Evolutionary conservation across 352 stramenopile species (phyloP).

Genomic region (Bremia lactucae): DNA sequence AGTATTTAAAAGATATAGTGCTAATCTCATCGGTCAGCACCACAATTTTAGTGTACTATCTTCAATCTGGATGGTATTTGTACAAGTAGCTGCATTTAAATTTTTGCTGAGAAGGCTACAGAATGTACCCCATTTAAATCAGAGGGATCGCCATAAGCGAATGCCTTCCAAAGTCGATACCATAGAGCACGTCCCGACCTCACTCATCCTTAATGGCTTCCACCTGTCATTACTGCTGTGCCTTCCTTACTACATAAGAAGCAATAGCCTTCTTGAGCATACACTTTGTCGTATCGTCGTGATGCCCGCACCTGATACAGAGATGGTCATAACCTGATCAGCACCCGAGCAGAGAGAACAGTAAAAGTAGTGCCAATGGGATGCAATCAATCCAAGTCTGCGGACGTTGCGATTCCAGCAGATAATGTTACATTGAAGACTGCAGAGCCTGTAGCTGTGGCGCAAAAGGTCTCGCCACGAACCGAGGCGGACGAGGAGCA

Average conservation of each 20-base stretch:
- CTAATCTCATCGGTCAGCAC: too few species aligned
- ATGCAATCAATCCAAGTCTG: constrained; percentile 30
- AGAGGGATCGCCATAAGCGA: constrained; percentile 3
- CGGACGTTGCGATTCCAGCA: constrained; percentile 9
- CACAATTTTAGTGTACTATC: too few species aligned
- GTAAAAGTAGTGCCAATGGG: constrained; percentile 14
- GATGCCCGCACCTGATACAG: constrained; percentile 1
- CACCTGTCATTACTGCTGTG: constrained; percentile 5
- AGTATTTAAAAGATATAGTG: too few species aligned
- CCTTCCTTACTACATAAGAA: not conserved
- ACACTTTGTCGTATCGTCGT: constrained; percentile 8
- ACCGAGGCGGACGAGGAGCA: constrained; percentile 2
- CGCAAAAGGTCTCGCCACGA: not conserved
- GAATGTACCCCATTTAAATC: too few species aligned
- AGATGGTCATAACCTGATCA: constrained; percentile 4
- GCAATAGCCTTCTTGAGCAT: not conserved
- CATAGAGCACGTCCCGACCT: too few species aligned
- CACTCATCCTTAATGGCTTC: too few species aligned
- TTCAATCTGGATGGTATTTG: too few species aligned
- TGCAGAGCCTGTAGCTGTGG: constrained; percentile 1
- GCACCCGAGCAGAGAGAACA: constrained; percentile 2
- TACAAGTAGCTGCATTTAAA: too few species aligned
- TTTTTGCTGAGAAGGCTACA: too few species aligned
- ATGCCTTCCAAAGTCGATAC: constrained; percentile 1
- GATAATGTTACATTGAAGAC: constrained; percentile 5